Conservation (phyloP, 2,329 filamentous ascomycete genomes). For the Cryphonectria naterciae region DNA sequence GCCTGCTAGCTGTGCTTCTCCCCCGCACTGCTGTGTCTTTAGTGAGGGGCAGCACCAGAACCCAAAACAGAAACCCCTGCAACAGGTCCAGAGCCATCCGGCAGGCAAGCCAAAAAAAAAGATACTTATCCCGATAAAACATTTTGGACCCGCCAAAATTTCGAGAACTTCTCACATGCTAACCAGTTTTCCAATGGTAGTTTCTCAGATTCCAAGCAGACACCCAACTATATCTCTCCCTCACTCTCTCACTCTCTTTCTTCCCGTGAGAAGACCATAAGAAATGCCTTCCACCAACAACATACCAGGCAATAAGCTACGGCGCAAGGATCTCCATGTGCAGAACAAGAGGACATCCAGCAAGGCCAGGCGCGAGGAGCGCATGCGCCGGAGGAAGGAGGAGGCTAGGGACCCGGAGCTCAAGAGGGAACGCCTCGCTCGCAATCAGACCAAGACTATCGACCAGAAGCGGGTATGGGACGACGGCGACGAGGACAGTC, state of each 20-base stretch:
- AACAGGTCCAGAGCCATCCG: not conserved
- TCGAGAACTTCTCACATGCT: conserved; percentile 7
- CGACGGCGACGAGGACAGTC: conserved; percentile 65
- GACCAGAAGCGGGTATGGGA: conserved; percentile 93
- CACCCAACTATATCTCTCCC: not conserved
- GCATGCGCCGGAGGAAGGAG: conserved; percentile 79
- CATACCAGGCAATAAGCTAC: conserved; percentile 72
- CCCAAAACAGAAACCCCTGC: not conserved
- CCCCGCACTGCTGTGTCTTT: not conserved
- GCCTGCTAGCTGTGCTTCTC: not conserved
- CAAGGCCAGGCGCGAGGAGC: conserved; percentile 73
- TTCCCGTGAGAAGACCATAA: not conserved
- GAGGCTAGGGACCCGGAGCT: conserved; percentile 83
- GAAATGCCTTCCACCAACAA: conserved; percentile 22
- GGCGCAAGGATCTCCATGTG: conserved; percentile 76
- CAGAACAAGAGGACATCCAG: conserved; percentile 78
- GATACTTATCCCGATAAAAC: not conserved
- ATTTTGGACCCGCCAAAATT: conserved; percentile 11
- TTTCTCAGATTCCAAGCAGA: not conserved
- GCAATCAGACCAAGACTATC: conserved; percentile 79
- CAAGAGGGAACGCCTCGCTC: conserved; percentile 71
- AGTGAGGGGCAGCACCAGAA: conserved; percentile 15
- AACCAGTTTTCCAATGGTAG: not conserved
- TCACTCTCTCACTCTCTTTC: not conserved
- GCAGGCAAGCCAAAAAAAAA: conserved; percentile 6